phyloP scores from a whole-genome alignment of 352 stramenopile species.

The Sclerospora graminicola region DNA sequence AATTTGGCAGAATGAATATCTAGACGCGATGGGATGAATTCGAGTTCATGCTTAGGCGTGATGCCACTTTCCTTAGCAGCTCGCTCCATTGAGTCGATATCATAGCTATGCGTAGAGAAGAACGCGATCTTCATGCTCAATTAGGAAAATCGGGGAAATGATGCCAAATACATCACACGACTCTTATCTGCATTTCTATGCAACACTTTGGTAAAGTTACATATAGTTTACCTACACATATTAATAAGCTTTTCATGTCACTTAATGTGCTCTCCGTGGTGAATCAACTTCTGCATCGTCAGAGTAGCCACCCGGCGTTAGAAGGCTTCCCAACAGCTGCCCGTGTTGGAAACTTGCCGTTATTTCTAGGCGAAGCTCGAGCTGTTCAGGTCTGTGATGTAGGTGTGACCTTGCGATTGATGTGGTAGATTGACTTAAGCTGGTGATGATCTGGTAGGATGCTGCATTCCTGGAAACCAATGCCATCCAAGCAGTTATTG shows the following conservation, averaged over 20 bases:
- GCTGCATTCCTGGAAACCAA: conserved; percentile 28
- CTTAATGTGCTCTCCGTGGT: conserved; percentile 13
- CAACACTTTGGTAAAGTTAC: too few species aligned
- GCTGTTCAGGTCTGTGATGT: conserved; percentile 28
- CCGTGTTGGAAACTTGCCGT: conserved; percentile 26
- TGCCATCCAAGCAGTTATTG: conserved; percentile 38
- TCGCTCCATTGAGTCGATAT: conserved; percentile 47
- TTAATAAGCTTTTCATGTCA: background rate
- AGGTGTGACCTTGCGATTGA: background rate
- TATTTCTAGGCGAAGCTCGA: conserved; percentile 52
- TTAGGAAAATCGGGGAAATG: conserved; percentile 1
- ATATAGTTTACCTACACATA: too few species aligned
- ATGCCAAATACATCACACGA: conserved; percentile 5
- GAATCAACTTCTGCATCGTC: conserved; percentile 21
- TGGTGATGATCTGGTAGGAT: conserved; percentile 15
- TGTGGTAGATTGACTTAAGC: background rate
- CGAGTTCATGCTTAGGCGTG: conserved; percentile 34
- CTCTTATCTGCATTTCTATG: too few species aligned
- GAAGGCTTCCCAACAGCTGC: conserved; percentile 33
- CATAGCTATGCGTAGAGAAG: conserved; percentile 68
- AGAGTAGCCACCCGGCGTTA: conserved; percentile 39
- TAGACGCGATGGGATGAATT: conserved; percentile 47
- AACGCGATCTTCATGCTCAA: conserved; percentile 61
- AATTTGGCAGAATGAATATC: conserved; percentile 39
- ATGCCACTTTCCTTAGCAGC: conserved; percentile 32